Conservation (phyloP, 192 early-diverging fungal species). For the Fimicolochytrium jonesii region DNA sequence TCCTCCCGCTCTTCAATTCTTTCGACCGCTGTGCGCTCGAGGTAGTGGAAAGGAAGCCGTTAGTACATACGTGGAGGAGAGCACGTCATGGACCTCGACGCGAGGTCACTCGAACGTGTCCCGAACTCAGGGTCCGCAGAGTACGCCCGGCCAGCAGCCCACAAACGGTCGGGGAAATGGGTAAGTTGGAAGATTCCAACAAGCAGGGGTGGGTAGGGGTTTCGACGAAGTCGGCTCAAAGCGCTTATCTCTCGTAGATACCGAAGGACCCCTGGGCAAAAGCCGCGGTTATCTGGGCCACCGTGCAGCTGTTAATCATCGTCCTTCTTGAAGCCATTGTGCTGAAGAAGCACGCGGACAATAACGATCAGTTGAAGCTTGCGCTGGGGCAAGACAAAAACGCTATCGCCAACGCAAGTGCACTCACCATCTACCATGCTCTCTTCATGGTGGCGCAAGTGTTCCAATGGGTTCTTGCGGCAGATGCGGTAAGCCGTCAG, state of each 20-base stretch:
- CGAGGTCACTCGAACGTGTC: too few relatives aligned
- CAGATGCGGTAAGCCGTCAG: slow-evolving; percentile 39
- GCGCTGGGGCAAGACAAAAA: background rate
- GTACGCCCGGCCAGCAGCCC: too few relatives aligned
- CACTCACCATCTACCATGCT: slow-evolving; percentile 42
- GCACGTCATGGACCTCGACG: too few relatives aligned
- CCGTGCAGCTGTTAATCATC: slow-evolving; percentile 34
- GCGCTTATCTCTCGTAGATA: slow-evolving; percentile 23
- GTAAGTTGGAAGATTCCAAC: too few relatives aligned
- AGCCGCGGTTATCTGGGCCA: slow-evolving; percentile 34
- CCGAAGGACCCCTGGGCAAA: slow-evolving; percentile 41
- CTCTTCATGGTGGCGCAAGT: slow-evolving; percentile 40
- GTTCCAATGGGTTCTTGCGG: slow-evolving; percentile 42
- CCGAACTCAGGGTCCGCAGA: too few relatives aligned
- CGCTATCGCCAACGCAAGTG: slow-evolving; percentile 17
- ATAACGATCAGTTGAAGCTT: background rate
- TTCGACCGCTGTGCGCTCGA: too few relatives aligned
- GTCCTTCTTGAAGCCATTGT: slow-evolving; percentile 20
- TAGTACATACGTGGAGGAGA: too few relatives aligned
- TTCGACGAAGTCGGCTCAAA: too few relatives aligned
- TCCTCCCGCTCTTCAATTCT: too few relatives aligned
- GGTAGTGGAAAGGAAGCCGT: too few relatives aligned
- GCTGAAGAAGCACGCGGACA: slow-evolving; percentile 12
- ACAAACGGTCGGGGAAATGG: too few relatives aligned
- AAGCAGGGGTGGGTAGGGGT: too few relatives aligned